Percentiles rank a stretch among this genome's conserved stretches.
phyloP scores from a whole-genome alignment of 305 asterid species.

The Fraxinus nigra region DNA sequence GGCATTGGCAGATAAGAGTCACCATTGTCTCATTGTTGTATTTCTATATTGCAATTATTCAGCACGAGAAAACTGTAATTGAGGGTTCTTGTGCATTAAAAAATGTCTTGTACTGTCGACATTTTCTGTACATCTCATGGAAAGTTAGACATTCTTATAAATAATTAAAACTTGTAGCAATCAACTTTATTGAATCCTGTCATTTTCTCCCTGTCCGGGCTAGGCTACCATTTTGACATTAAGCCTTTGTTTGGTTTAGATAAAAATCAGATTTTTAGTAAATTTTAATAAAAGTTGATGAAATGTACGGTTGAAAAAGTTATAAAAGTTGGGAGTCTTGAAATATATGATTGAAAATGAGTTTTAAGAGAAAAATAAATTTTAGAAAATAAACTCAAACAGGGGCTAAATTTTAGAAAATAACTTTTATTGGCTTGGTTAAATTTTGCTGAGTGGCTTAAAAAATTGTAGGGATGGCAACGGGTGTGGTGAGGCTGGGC shows the following conservation, averaged over 20 bases:
- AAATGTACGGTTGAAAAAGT: not conserved
- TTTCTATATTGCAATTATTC: not conserved
- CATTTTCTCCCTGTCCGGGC: not conserved
- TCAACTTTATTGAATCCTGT: not conserved
- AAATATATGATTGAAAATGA: not conserved
- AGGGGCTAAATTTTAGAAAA: not conserved
- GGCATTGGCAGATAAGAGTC: not conserved
- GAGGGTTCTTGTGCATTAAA: not conserved
- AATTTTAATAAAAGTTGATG: not conserved
- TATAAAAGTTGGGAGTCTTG: not conserved
- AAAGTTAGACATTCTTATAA: not conserved
- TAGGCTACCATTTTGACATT: not conserved
- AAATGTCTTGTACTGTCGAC: not conserved
- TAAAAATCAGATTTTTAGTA: not conserved
- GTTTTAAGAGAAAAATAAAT: not conserved
- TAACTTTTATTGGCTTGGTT: not conserved
- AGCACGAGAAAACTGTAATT: not conserved
- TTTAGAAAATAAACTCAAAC: not conserved
- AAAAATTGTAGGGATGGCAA: not conserved
- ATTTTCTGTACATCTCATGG: not conserved
- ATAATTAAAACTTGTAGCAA: not conserved
- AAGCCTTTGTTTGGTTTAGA: not conserved
- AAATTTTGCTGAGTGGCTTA: not conserved
- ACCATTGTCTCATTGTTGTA: not conserved
- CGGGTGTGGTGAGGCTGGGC: not conserved